Conservation (phyloP, 2,329 filamentous ascomycete species). For the Fusarium palustre region DNA sequence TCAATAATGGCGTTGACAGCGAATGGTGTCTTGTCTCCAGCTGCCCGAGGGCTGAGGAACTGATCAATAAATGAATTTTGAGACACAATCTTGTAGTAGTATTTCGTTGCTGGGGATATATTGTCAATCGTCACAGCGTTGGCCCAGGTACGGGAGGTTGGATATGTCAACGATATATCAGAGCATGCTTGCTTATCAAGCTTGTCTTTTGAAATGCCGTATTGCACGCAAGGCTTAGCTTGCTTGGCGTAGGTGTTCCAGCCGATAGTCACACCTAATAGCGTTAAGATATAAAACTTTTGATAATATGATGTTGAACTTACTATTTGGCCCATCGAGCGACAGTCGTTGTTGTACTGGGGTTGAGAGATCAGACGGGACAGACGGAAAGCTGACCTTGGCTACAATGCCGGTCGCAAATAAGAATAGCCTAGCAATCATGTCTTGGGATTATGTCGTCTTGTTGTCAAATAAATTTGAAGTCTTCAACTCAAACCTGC, state of each 20-base stretch:
- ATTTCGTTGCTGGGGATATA: constrained; percentile 15
- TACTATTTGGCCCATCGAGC: not conserved
- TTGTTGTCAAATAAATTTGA: too few relatives aligned
- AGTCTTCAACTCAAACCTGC: too few relatives aligned
- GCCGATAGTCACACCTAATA: constrained; percentile 12
- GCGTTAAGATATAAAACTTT: rapidly evolving
- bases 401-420: too few relatives aligned
- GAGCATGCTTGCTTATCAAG: constrained; percentile 24
- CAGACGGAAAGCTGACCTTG: not conserved
- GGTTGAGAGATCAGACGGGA: not conserved
- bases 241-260: constrained; percentile 34
- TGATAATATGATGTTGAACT: not conserved
- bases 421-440: too few relatives aligned
- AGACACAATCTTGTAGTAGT: constrained; percentile 26
- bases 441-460: not conserved
- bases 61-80: constrained; percentile 4
- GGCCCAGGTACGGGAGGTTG: constrained; percentile 27
- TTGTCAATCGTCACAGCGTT: constrained; percentile 7
- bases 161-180: constrained; percentile 19
- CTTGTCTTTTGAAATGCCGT: constrained; percentile 8
- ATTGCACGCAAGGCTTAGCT: constrained; percentile 15
- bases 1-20: constrained; percentile 31
- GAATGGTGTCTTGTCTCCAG: constrained; percentile 24
- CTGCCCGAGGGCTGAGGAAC: constrained; percentile 18
- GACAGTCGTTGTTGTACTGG: not conserved